Conservation (phyloP, 2,329 filamentous ascomycete species). For the Monosporascus sp. region DNA sequence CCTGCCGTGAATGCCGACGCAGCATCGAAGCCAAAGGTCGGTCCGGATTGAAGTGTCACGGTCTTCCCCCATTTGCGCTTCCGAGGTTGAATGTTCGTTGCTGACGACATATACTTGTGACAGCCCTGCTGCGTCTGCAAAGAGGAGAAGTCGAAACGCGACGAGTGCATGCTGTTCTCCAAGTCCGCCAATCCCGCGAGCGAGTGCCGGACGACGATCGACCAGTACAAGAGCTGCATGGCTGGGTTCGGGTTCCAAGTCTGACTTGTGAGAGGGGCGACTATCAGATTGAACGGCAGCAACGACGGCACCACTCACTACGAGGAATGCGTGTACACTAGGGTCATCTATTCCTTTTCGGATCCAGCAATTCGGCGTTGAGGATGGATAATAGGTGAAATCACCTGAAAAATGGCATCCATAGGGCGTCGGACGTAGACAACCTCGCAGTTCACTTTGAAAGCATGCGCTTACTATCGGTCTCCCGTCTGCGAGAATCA, state of each 20-base stretch:
- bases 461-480: background rate
- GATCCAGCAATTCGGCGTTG: background rate
- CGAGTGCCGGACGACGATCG: constrained; percentile 78
- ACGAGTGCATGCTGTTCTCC: constrained; percentile 99
- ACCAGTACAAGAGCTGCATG: constrained; percentile 90
- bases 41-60: background rate
- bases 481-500: background rate
- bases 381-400: background rate
- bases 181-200: constrained; percentile 73
- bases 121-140: constrained; percentile 98
- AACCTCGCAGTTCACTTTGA: background rate
- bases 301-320: background rate
- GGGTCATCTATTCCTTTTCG: background rate
- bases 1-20: constrained; percentile 14
- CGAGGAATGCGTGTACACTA: constrained; percentile 9
- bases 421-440: background rate
- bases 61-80: too few species aligned
- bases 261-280: constrained; percentile 23
- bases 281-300: constrained; percentile 5
- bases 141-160: constrained; percentile 83
- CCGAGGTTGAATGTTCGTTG: too few species aligned
- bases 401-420: background rate
- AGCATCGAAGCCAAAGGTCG: constrained; percentile 28
- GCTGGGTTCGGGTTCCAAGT: constrained; percentile 83
- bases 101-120: background rate